These are phyloP conservation scores for Lactarius hengduanensis DNA, from an alignment of 768 basidiomycete species.

Conservation along the genomic window DNA sequence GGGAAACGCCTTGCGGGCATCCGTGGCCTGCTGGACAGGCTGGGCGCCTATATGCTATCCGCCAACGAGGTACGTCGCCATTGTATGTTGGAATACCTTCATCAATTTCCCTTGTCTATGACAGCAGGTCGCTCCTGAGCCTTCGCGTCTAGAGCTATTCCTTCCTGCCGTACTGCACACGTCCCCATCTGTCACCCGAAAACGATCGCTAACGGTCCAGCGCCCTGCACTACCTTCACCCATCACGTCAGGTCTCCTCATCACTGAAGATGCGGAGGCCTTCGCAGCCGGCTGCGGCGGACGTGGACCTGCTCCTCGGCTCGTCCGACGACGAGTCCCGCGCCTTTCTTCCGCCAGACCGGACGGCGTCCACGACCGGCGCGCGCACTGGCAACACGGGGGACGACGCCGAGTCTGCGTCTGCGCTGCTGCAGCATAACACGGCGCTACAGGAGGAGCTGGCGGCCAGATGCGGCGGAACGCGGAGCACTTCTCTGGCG, in stretches of 20 bases:
- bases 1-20: slow-evolving; percentile 35
- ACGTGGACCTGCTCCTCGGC: slow-evolving; percentile 17
- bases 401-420: too few relatives aligned
- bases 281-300: not conserved
- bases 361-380: not conserved
- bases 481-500: slow-evolving; percentile 25
- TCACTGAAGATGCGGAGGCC: not conserved
- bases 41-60: slow-evolving; percentile 53
- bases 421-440: too few relatives aligned
- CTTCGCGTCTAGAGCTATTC: slow-evolving; percentile 28
- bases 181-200: not conserved
- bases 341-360: slow-evolving; percentile 33
- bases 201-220: not conserved
- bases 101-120: not conserved
- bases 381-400: too few relatives aligned
- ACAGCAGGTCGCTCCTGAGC: slow-evolving; percentile 45
- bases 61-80: slow-evolving; percentile 51
- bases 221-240: slow-evolving; percentile 25
- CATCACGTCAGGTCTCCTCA: slow-evolving; percentile 27
- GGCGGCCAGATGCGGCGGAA: too few relatives aligned
- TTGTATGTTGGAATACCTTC: not conserved
- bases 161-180: not conserved
- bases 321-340: slow-evolving; percentile 15
- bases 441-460: too few relatives aligned
- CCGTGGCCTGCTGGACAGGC: slow-evolving; percentile 47